Evolutionary conservation across 2,329 filamentous ascomycete species (phyloP).

Genomic region (Sodiomyces alkalinus): DNA sequence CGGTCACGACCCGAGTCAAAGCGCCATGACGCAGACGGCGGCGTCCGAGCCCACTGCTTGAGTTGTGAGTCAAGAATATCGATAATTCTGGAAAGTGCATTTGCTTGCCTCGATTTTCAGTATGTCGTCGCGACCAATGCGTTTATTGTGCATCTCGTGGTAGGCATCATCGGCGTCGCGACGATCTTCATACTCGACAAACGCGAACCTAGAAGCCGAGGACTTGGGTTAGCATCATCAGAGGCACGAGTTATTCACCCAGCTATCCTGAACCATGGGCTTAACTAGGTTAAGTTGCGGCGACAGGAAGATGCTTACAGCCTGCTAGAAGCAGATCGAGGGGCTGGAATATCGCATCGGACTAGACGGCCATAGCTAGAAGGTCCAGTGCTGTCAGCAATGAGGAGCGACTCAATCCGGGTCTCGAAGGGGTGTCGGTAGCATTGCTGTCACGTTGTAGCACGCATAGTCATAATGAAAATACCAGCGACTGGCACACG

Average conservation of each 20-base stretch:
- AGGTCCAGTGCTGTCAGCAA: too few relatives aligned
- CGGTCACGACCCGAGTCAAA: slow-evolving; percentile 85
- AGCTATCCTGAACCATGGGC: slow-evolving; percentile 1
- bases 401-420: slow-evolving; percentile 3
- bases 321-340: slow-evolving; percentile 81
- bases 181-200: slow-evolving; percentile 97
- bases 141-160: slow-evolving; percentile 99
- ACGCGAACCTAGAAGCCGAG: slow-evolving; percentile 62
- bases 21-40: slow-evolving; percentile 94
- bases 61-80: neutral
- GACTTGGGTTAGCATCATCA: slow-evolving; percentile 2
- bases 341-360: slow-evolving; percentile 94
- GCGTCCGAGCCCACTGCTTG: slow-evolving; percentile 99
- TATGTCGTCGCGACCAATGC: slow-evolving; percentile 85
- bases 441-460: neutral
- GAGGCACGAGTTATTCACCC: neutral
- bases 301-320: slow-evolving; percentile 43
- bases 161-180: slow-evolving; percentile 98
- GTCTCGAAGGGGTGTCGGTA: neutral
- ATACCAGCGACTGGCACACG: slow-evolving; percentile 3
- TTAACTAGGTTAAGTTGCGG: neutral
- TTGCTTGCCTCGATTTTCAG: slow-evolving; percentile 84
- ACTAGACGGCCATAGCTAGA: slow-evolving; percentile 89
- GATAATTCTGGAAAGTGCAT: too few relatives aligned
- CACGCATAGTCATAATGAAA: neutral